These are phyloP conservation scores for Picochlorum costavermella DNA, from an alignment of 139 green algal species.

Conservation along the genomic window DNA sequence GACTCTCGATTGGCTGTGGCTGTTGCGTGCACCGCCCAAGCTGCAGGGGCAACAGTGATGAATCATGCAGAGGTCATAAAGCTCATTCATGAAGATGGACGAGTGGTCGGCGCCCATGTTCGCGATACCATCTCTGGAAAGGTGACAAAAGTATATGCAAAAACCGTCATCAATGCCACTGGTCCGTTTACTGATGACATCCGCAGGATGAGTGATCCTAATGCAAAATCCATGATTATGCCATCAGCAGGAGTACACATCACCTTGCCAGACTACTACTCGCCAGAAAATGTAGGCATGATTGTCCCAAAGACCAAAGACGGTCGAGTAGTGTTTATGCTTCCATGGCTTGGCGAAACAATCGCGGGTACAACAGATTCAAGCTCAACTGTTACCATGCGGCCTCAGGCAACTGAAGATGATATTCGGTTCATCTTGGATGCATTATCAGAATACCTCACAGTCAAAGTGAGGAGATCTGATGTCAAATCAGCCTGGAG, in stretches of 20 bases:
- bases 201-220: constrained; percentile 15
- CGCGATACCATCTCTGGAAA: constrained; percentile 47
- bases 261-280: constrained; percentile 92
- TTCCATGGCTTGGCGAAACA: constrained; percentile 74
- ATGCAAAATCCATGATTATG: constrained; percentile 58
- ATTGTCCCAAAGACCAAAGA: constrained; percentile 99
- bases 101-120: constrained; percentile 61
- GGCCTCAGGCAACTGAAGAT: constrained; percentile 55
- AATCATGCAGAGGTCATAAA: constrained; percentile 72
- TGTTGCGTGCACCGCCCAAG: constrained; percentile 80
- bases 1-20: constrained; percentile 80
- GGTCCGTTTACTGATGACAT: constrained; percentile 73
- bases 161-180: constrained; percentile 81
- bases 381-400: constrained; percentile 46
- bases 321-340: constrained; percentile 93
- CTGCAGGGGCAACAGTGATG: constrained; percentile 67
- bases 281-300: constrained; percentile 63
- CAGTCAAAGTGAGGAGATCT: constrained; percentile 61
- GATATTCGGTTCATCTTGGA: constrained; percentile 95
- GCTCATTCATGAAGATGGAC: constrained; percentile 80
- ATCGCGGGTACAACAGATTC: constrained; percentile 91
- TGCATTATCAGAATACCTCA: constrained; percentile 80
- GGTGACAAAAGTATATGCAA: constrained; percentile 26
- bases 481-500: constrained; percentile 91
- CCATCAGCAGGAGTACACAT: constrained; percentile 81